Evolutionary conservation across 768 basidiomycete genomes (phyloP).

Genomic region (Phylloporus sp.): DNA sequence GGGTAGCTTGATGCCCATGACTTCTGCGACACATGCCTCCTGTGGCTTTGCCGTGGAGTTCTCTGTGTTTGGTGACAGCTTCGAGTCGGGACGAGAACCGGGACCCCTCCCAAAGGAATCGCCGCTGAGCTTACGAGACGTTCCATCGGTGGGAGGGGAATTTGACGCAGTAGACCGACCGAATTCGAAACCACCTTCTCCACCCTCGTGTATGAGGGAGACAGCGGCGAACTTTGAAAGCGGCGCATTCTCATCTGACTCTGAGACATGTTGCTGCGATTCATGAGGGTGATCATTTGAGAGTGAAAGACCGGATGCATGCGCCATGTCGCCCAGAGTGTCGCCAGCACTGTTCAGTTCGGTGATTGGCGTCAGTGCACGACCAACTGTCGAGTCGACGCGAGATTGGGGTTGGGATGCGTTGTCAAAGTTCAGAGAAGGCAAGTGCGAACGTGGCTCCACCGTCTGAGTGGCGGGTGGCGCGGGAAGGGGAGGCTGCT

Average conservation of each 20-base stretch:
- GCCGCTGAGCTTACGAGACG: conserved; percentile 30
- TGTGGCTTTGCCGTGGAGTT: conserved; percentile 15
- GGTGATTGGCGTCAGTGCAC: conserved; percentile 60
- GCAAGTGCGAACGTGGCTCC: conserved; percentile 44
- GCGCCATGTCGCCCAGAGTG: conserved; percentile 21
- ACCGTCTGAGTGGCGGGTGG: conserved; percentile 15
- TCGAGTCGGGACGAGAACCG: conserved; percentile 38
- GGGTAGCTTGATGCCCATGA: conserved; percentile 29
- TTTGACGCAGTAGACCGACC: conserved; percentile 21
- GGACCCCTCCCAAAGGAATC: conserved; percentile 31
- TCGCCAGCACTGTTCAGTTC: conserved; percentile 40
- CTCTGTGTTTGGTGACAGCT: conserved; percentile 29
- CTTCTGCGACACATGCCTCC: conserved; percentile 20
- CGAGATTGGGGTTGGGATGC: conserved; percentile 15
- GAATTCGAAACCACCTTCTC: conserved; percentile 13
- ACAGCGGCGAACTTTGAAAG: conserved; percentile 15
- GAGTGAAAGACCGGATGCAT: conserved; percentile 11
- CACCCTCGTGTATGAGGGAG: conserved; percentile 19
- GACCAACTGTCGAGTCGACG: conserved; percentile 21
- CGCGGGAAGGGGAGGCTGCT: conserved; percentile 25
- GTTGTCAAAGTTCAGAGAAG: conserved; percentile 49
- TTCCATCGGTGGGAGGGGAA: conserved; percentile 22
- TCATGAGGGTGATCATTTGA: conserved; percentile 16
- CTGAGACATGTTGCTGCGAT: conserved; percentile 12
- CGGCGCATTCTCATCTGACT: conserved; percentile 26